These are phyloP conservation scores for Pelomyxa schiedti DNA, from an alignment of 78 protist species.

Conservation along the genomic window DNA sequence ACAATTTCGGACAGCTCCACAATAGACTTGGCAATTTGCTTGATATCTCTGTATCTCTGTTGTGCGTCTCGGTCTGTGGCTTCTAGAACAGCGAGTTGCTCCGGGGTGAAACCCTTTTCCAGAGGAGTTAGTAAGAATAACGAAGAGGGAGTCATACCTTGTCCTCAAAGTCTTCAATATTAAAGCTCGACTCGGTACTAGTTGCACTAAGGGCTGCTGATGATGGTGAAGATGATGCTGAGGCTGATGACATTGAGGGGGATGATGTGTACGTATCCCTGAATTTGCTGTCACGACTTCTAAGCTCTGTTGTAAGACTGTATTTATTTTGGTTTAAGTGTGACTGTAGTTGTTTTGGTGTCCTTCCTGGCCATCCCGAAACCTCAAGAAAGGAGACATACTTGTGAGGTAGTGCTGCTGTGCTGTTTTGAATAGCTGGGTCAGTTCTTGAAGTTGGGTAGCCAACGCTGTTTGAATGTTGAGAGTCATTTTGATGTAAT, in stretches of 20 bases:
- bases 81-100: neutral
- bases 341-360: neutral
- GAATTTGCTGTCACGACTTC: no score
- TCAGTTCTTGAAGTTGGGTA: neutral
- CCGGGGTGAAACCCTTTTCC: neutral
- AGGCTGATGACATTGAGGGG: no score
- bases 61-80: neutral
- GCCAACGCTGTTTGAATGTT: neutral
- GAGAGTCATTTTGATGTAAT: neutral
- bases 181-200: neutral
- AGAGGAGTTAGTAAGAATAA: no score
- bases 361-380: neutral
- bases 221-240: neutral
- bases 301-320: no score
- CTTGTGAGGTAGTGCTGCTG: neutral
- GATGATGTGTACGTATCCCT: no score
- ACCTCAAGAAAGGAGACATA: neutral
- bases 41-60: neutral
- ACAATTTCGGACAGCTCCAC: neutral
- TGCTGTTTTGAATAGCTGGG: neutral
- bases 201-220: neutral
- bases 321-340: no score
- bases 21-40: neutral
- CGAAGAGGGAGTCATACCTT: no score
- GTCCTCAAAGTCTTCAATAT: no score